Conservation (phyloP, 306 rosid species). For the Datisca glomerata region DNA sequence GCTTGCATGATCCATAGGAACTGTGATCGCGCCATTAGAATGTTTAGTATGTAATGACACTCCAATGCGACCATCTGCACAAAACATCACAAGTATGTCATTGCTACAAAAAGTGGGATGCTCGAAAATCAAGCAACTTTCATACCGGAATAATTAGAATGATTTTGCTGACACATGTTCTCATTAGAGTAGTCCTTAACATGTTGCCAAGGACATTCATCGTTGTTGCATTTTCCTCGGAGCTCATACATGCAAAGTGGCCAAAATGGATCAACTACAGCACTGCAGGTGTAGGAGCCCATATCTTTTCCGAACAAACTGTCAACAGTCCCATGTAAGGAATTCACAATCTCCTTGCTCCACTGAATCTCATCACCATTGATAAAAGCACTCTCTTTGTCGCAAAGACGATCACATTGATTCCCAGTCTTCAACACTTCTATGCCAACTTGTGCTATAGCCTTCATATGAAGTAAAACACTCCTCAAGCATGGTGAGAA, state of each 20-base stretch:
- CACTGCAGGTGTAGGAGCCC: constrained; percentile 46
- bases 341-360: constrained; percentile 20
- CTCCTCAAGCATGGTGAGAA: constrained; percentile 40
- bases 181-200: constrained; percentile 40
- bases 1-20: constrained; percentile 26
- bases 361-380: constrained; percentile 20
- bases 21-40: constrained; percentile 29
- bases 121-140: constrained; percentile 6
- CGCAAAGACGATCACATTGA: constrained; percentile 17
- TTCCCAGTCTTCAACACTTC: constrained; percentile 21
- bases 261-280: constrained; percentile 70
- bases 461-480: constrained; percentile 51
- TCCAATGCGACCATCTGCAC: constrained; percentile 39
- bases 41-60: constrained; percentile 16
- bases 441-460: constrained; percentile 19
- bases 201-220: constrained; percentile 98
- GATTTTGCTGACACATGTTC: constrained; percentile 22
- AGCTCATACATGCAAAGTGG: constrained; percentile 96
- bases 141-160: constrained; percentile 50
- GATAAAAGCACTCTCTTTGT: constrained; percentile 19
- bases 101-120: constrained; percentile 6
- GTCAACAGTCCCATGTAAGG: constrained; percentile 23
- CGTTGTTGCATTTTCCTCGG: constrained; percentile 98
- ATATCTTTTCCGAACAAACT: constrained; percentile 29
- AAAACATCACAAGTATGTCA: constrained; percentile 13